Evolutionary conservation across 352 stramenopile species (phyloP).

Genomic region (Aphanomyces invadans): DNA sequence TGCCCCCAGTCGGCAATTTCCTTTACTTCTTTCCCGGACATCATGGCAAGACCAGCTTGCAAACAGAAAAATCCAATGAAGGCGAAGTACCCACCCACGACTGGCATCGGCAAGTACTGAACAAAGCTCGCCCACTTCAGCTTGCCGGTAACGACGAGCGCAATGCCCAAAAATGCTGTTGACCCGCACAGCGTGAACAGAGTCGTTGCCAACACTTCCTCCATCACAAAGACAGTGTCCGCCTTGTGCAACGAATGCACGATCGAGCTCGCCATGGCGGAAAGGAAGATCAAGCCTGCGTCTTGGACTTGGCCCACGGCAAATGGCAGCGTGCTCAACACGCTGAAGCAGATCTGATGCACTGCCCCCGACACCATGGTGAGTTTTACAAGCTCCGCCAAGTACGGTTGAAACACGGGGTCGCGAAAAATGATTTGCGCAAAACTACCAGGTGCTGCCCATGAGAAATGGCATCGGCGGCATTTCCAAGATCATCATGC

Average conservation of each 20-base stretch:
- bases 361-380: constrained; percentile 79
- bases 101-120: constrained; percentile 95
- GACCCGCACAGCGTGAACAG: constrained; percentile 89
- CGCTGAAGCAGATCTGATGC: constrained; percentile 78
- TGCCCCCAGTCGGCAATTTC: constrained; percentile 75
- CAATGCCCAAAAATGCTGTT: constrained; percentile 87
- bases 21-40: constrained; percentile 88
- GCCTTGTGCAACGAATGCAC: constrained; percentile 52
- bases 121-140: constrained; percentile 93
- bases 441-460: constrained; percentile 82
- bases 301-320: constrained; percentile 98
- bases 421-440: constrained; percentile 94
- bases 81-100: constrained; percentile 97
- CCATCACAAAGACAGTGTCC: constrained; percentile 33
- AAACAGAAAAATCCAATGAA: constrained; percentile 94
- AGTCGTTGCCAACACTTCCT: constrained; percentile 87
- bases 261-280: constrained; percentile 89
- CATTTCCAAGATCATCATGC: no score
- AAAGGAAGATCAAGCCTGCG: constrained; percentile 98
- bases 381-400: constrained; percentile 92
- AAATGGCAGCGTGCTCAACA: constrained; percentile 91
- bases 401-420: constrained; percentile 86
- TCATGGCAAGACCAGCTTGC: constrained; percentile 74
- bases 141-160: constrained; percentile 92
- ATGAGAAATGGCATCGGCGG: no score